Base-by-base conservation (phyloP, 805 yeast species). In the Yamadazyma paraphyllophila region DNA sequence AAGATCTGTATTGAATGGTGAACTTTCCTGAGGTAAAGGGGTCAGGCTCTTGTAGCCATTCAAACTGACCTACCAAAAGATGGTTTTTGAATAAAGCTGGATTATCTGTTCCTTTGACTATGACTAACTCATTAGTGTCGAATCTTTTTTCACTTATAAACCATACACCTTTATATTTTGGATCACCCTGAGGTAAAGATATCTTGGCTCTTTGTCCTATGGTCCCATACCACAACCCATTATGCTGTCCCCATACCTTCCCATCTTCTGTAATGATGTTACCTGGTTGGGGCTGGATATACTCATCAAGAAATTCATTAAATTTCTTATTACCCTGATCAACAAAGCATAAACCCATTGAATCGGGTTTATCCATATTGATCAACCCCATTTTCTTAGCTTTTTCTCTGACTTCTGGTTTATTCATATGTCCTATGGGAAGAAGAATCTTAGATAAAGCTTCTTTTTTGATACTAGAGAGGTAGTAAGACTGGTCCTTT, bases 331-430 rank as follows among this genome's bases (percentile, higher is more conserved):
- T 77, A 32, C 66, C 71, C 47, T 78, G 85, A 32, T 80, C 76
- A 7, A 94, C 97, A 71, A 94, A 94, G 61, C 99, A 94, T 8
- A 94, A 73, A 0, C 99, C 99, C 60, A 88, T 96, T 1, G 97
- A 90, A 60, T 94, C 99, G 0, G 89, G 94, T 56, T 90, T 90
- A n/a, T 67, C 59, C 1, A 91, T 89, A 1, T 85, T 82, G 1
- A 80, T 77, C 12, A 88, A 66, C 0, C 70, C 61, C 30, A 71
- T 60, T 1, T 70, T 54, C n/a, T 61, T 50, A 0, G 98, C 98
- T 36, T 87, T 55, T 17, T 72, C 63, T 25, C 98, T 66, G 1
- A 91, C 83, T 53, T 85, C 78, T 1, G 90, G 86, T 63, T 94
- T 94, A 5, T 78, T 68, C 44, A 77, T 73, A 54, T 83, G 84